Conservation (phyloP, 1,284 basidiomycete species). For the Cutaneotrichosporon curvatum region DNA sequence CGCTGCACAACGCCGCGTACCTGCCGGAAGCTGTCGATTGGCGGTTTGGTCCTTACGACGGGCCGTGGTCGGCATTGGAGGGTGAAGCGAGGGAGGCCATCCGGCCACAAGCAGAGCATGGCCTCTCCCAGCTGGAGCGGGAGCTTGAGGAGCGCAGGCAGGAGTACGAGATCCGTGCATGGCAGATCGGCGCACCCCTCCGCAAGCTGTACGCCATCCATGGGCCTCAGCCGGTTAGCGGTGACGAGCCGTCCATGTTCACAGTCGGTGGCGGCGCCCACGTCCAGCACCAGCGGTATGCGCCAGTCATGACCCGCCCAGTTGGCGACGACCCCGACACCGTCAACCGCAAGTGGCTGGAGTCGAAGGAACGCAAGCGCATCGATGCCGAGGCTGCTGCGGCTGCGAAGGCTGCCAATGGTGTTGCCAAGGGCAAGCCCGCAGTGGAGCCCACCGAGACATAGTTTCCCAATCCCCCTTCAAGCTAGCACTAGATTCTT, state of each 20-base stretch:
- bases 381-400: too few relatives aligned
- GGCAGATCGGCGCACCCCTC: slow-evolving; percentile 53
- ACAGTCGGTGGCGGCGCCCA: slow-evolving; percentile 62
- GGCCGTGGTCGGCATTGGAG: slow-evolving; percentile 18
- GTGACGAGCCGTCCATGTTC: background rate
- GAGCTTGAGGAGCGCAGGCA: slow-evolving; percentile 27
- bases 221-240: background rate
- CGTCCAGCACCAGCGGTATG: slow-evolving; percentile 58
- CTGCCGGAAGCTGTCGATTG: slow-evolving; percentile 58
- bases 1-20: slow-evolving; percentile 88
- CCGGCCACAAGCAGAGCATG: slow-evolving; percentile 21
- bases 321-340: slow-evolving; percentile 63
- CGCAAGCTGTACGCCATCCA: slow-evolving; percentile 18
- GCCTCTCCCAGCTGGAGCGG: slow-evolving; percentile 32
- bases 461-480: too few relatives aligned
- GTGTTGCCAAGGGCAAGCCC: too few relatives aligned
- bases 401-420: too few relatives aligned
- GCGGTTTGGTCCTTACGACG: slow-evolving; percentile 57
- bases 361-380: slow-evolving; percentile 21
- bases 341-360: slow-evolving; percentile 68
- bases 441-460: too few relatives aligned
- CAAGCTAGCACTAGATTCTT: too few relatives aligned
- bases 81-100: slow-evolving; percentile 15
- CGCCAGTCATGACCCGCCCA: slow-evolving; percentile 59
- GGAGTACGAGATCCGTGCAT: slow-evolving; percentile 50